Evolutionary conservation across 2,329 filamentous ascomycete genomes (phyloP).

Genomic region (Calonectria hongkongensis): DNA sequence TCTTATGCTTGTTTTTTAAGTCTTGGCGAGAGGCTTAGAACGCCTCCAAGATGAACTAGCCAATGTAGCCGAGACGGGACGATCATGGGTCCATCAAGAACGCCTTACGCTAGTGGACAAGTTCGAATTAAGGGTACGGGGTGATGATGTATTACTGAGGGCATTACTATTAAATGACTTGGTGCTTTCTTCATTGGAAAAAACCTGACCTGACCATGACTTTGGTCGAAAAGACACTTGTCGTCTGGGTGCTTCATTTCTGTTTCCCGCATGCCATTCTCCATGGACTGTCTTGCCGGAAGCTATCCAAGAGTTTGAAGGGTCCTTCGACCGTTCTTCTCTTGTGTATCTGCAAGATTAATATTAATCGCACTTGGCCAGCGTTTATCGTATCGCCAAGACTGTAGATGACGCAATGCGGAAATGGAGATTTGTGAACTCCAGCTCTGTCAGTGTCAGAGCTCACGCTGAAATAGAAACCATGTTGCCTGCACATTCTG

Average conservation of each 20-base stretch:
- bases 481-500: not conserved
- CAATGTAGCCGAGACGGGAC: not conserved
- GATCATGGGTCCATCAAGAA: not conserved
- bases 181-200: not conserved
- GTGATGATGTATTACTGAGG: not conserved
- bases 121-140: not conserved
- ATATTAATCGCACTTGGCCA: not conserved
- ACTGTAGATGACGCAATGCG: not conserved
- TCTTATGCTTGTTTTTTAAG: not conserved
- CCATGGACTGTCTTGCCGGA: not conserved
- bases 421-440: not conserved
- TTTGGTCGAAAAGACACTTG: not conserved
- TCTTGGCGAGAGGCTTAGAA: not conserved
- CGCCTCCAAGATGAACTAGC: not conserved
- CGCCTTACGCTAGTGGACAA: not conserved
- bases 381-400: not conserved
- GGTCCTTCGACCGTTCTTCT: not conserved
- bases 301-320: not conserved
- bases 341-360: not conserved
- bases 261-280: not conserved
- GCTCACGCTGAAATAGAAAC: not conserved
- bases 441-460: not conserved
- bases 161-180: conserved; percentile 5
- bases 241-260: not conserved
- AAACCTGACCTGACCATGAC: not conserved